Conservation (phyloP, 257 asterid genomes). For the Linaria vulgaris region DNA sequence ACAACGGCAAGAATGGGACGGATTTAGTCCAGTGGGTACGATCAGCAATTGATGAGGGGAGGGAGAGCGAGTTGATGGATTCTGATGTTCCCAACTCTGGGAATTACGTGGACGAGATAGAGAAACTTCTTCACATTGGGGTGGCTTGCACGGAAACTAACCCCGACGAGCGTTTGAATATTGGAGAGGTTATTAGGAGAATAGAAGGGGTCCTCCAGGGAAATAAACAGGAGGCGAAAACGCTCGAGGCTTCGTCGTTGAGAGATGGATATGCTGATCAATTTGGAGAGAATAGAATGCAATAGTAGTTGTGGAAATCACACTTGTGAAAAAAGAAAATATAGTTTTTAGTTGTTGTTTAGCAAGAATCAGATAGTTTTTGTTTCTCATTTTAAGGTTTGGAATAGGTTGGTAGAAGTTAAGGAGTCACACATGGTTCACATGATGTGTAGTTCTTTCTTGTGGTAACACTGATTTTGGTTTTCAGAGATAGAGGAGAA, state of each 20-base stretch:
- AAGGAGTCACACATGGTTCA: too few species aligned
- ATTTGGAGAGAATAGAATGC: background rate
- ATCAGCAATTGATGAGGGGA: slow-evolving; percentile 52
- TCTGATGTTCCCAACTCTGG: slow-evolving; percentile 37
- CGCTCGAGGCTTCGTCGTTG: slow-evolving; percentile 21
- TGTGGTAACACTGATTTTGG: too few species aligned
- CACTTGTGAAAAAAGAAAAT: too few species aligned
- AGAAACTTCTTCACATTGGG: slow-evolving; percentile 49
- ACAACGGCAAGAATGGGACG: slow-evolving; percentile 54
- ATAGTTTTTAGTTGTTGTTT: too few species aligned
- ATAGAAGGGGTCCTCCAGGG: slow-evolving; percentile 49
- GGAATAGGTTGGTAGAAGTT: background rate
- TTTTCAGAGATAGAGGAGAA: too few species aligned
- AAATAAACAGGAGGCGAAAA: slow-evolving; percentile 20
- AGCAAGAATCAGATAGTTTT: too few species aligned
- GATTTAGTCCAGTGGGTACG: slow-evolving; percentile 64
- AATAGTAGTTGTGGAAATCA: too few species aligned
- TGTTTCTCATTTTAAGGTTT: background rate
- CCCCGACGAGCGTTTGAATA: slow-evolving; percentile 50
- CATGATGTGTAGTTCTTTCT: background rate
- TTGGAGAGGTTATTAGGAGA: slow-evolving; percentile 50
- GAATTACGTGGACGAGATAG: slow-evolving; percentile 33
- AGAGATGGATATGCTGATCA: slow-evolving; percentile 35
- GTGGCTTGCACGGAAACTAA: slow-evolving; percentile 56
- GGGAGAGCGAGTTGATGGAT: slow-evolving; percentile 44